Base-by-base conservation (phyloP, 2,329 filamentous ascomycete genomes). In the Waltergamsia citrina region DNA sequence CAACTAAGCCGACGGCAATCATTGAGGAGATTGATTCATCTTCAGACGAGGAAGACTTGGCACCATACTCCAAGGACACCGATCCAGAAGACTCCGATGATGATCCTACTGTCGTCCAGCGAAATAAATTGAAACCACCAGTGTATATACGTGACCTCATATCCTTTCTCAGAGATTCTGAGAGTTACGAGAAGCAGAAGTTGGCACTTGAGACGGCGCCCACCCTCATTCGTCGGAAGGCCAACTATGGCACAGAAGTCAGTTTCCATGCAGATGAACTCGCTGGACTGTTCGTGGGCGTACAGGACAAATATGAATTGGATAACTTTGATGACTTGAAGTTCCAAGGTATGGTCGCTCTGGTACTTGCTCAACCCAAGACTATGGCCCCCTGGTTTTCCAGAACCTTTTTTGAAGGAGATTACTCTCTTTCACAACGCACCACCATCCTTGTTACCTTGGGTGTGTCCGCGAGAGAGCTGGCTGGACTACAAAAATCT, bases 81-180 rank as follows among this genome's bases (percentile, higher is more conserved):
- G 92, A 98, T 44, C 72, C 78, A 0, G 85, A 93, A 51, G 92
- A 98, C 51, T 90, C 86, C 0, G 87, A 95, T 37, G 88, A 95
- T 24, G 93, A 98, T 46, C 81, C 92, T 5, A 94, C 87, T 0
- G 64, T 94, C 14, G 71, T 96, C 31, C 80, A 83, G 37, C 74
- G 88, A 11, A 79, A 92, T 55, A 95, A 92, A 46, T 74, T 81
- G 16, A 82, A 74, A 38, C 74, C 86, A 0, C 92, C 92, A 2
- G 87, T 98, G 1, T 96, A 96, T 48, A 81, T 95, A 39, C 78
- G 87, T 29, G 86, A 94, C 46, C 68, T 96, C 9, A 78, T 96
- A 35, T 54, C 67, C 7, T 88, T 81, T 48, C 67, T 98, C 3
- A 73, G 84, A 32, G 85, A 94, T 43, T 77, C 74, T 0, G 86